Conservation (phyloP, 2,329 filamentous ascomycete genomes). For the Verticillium nonalfalfae region DNA sequence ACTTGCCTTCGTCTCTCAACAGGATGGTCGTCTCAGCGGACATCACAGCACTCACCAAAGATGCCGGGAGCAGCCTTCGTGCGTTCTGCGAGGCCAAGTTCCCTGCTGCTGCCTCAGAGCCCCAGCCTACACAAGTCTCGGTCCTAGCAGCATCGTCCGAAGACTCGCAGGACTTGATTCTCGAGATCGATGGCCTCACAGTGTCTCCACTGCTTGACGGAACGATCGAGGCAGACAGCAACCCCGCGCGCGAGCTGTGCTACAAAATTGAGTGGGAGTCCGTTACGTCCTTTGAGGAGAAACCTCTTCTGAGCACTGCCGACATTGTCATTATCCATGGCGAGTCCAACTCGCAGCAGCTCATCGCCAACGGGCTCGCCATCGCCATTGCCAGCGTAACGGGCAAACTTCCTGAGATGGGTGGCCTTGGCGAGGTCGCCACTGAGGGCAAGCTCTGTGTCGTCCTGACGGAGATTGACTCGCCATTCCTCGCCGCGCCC, state of each 20-base stretch:
- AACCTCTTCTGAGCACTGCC: constrained; percentile 6
- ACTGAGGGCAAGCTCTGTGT: constrained; percentile 24
- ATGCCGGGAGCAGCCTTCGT: constrained; percentile 20
- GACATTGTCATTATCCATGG: constrained; percentile 13
- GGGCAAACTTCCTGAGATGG: constrained; percentile 10
- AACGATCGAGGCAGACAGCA: constrained; percentile 7
- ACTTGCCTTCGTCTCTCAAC: constrained; percentile 24
- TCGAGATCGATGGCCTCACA: constrained; percentile 17
- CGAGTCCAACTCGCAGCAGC: constrained; percentile 10
- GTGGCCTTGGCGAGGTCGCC: constrained; percentile 15
- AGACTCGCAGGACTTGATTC: constrained; percentile 11
- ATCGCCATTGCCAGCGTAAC: constrained; percentile 10
- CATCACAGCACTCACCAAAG: constrained; percentile 23
- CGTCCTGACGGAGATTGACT: constrained; percentile 36
- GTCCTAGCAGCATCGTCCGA: constrained; percentile 10
- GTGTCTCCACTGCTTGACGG: constrained; percentile 14
- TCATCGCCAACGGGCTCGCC: constrained; percentile 8
- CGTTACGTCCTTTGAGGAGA: constrained; percentile 5
- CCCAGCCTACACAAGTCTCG: constrained; percentile 11
- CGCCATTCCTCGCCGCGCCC: constrained; percentile 33
- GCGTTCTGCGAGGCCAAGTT: constrained; percentile 13
- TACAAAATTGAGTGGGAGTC: constrained; percentile 17
- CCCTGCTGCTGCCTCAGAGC: constrained; percentile 2
- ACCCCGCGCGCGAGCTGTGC: constrained; percentile 13
- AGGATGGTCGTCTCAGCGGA: constrained; percentile 18